phyloP scores from a whole-genome alignment of 2,329 filamentous ascomycete species.

The Fusarium liriodendri region DNA sequence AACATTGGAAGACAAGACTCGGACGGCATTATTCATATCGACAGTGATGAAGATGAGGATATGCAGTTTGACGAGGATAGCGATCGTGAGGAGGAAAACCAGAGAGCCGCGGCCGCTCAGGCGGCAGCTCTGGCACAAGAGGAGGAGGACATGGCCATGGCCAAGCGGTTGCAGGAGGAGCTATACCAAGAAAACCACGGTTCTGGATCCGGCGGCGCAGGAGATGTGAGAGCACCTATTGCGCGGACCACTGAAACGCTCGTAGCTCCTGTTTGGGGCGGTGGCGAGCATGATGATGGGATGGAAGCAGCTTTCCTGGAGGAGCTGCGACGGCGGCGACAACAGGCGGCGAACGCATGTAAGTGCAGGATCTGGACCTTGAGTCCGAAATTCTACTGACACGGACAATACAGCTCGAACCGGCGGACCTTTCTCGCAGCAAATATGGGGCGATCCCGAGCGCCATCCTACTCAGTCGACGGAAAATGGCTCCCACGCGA shows the following conservation, averaged over 20 bases:
- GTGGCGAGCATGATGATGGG: constrained; percentile 61
- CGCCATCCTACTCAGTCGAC: constrained; percentile 33
- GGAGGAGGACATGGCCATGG: constrained; percentile 95
- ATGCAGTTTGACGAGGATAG: constrained; percentile 54
- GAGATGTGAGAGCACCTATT: constrained; percentile 88
- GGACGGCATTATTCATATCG: constrained; percentile 70
- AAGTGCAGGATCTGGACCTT: constrained; percentile 26
- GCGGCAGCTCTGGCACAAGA: constrained; percentile 65
- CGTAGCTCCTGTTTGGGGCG: constrained; percentile 72
- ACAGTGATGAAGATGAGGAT: constrained; percentile 54
- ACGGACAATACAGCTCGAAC: constrained; percentile 29
- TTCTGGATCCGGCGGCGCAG: constrained; percentile 53
- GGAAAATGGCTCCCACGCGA: constrained; percentile 74
- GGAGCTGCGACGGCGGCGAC: constrained; percentile 66
- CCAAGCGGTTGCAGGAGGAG: constrained; percentile 90
- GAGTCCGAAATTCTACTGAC: constrained; percentile 1
- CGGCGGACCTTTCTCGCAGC: constrained; percentile 53
- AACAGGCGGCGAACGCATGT: constrained; percentile 42
- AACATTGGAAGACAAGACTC: constrained; percentile 50
- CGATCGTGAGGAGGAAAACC: constrained; percentile 53
- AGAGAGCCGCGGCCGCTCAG: constrained; percentile 54
- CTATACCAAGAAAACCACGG: constrained; percentile 72
- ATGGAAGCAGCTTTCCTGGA: constrained; percentile 72
- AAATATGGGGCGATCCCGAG: constrained; percentile 51
- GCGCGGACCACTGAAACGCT: constrained; percentile 91